Evolutionary conservation across 768 basidiomycete species (phyloP).

Genomic region (Xerocomellus chrysenteron): DNA sequence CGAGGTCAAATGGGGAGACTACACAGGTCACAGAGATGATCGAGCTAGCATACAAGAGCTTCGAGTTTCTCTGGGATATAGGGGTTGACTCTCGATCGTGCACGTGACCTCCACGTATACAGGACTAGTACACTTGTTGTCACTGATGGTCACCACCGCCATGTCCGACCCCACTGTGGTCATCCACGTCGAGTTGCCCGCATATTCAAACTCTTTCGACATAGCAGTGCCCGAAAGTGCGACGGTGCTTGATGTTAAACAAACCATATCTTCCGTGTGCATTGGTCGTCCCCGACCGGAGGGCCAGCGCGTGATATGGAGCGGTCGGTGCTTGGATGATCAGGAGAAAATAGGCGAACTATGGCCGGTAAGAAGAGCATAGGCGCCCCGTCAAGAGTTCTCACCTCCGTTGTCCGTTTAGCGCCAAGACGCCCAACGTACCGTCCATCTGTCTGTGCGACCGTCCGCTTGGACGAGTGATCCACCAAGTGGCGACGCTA

Average conservation of each 20-base stretch:
- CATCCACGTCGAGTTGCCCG: conserved; percentile 73
- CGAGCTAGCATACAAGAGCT: conserved; percentile 66
- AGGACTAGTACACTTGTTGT: neutral
- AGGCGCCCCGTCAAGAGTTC: neutral
- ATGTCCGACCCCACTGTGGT: conserved; percentile 32
- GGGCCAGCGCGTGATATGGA: conserved; percentile 78
- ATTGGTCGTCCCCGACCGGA: conserved; percentile 61
- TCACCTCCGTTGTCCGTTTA: conserved; percentile 26
- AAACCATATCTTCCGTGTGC: conserved; percentile 59
- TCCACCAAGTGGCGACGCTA: conserved; percentile 41
- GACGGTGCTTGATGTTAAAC: conserved; percentile 65
- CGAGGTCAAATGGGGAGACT: conserved; percentile 73
- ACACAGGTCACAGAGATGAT: conserved; percentile 72
- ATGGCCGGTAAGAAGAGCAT: conserved; percentile 57
- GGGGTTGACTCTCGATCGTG: too few species aligned
- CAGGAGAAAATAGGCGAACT: conserved; percentile 62
- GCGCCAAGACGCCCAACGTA: conserved; percentile 55
- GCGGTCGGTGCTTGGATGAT: conserved; percentile 65
- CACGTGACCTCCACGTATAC: conserved; percentile 37
- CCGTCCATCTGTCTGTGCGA: conserved; percentile 77
- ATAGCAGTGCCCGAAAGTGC: conserved; percentile 47
- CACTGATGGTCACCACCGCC: conserved; percentile 4
- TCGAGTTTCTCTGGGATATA: too few species aligned
- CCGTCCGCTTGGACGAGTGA: conserved; percentile 68
- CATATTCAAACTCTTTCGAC: conserved; percentile 65